Evolutionary conservation across 768 basidiomycete species (phyloP).

Genomic region (Rhodotorula kratochvilovae): DNA sequence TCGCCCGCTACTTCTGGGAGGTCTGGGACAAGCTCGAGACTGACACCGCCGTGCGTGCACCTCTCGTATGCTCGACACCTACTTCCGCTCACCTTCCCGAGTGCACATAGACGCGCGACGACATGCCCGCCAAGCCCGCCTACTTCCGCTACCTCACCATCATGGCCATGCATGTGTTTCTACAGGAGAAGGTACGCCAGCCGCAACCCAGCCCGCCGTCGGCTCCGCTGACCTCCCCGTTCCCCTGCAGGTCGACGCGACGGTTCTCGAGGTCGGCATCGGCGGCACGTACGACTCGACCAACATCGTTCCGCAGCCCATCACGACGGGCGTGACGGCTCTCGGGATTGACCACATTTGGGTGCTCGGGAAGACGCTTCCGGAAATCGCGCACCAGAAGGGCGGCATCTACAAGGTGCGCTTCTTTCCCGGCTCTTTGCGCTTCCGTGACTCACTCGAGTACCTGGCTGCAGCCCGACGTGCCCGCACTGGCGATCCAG

Average conservation of each 20-base stretch:
- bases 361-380: slow-evolving; percentile 79
- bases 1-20: slow-evolving; percentile 88
- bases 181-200: slow-evolving; percentile 58
- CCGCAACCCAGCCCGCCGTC: neutral
- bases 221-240: neutral
- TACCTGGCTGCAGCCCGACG: slow-evolving; percentile 56
- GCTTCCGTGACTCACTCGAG: neutral
- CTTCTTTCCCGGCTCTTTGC: neutral
- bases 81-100: neutral
- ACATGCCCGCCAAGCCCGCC: slow-evolving; percentile 68
- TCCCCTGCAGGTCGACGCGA: slow-evolving; percentile 63
- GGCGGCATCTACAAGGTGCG: slow-evolving; percentile 89
- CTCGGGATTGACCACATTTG: slow-evolving; percentile 87
- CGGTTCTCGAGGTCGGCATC: slow-evolving; percentile 92
- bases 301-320: slow-evolving; percentile 83
- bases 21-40: slow-evolving; percentile 79
- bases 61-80: neutral
- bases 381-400: slow-evolving; percentile 90
- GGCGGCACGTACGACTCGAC: slow-evolving; percentile 93
- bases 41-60: slow-evolving; percentile 57
- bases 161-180: slow-evolving; percentile 83
- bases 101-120: slow-evolving; percentile 20
- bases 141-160: slow-evolving; percentile 94
- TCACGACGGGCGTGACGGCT: slow-evolving; percentile 84
- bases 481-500: slow-evolving; percentile 76